Conservation (phyloP, 2,329 filamentous ascomycete species). For the Cladosporium phlei region DNA sequence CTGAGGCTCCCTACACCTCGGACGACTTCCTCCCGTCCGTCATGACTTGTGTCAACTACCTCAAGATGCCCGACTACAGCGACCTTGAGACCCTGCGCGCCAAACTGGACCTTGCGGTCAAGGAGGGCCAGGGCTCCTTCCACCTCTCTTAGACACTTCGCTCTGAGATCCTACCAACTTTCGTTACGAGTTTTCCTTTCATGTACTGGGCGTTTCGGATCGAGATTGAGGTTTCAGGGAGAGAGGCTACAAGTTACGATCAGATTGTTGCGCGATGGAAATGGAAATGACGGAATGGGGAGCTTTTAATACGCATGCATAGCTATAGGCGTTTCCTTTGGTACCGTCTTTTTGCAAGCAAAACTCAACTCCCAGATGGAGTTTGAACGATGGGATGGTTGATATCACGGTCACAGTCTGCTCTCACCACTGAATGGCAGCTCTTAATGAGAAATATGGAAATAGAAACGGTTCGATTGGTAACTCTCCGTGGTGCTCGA, state of each 20-base stretch:
- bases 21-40: constrained; percentile 99
- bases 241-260: background rate
- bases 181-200: background rate
- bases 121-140: constrained; percentile 95
- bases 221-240: background rate
- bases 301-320: constrained; percentile 8
- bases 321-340: background rate
- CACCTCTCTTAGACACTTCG: constrained; percentile 54
- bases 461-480: too few species aligned
- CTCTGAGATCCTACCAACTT: background rate
- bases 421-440: too few species aligned
- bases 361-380: background rate
- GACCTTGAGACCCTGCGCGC: constrained; percentile 69
- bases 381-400: constrained; percentile 4
- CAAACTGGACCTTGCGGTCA: constrained; percentile 79
- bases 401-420: too few species aligned
- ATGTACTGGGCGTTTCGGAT: background rate
- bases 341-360: background rate
- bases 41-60: constrained; percentile 99
- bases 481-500: too few species aligned
- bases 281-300: background rate
- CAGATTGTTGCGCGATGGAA: constrained; percentile 4
- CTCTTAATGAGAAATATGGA: too few species aligned
- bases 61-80: constrained; percentile 95
- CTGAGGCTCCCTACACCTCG: constrained; percentile 84